Evolutionary conservation across 306 rosid species (phyloP).

Genomic region (Rubus idaeus): DNA sequence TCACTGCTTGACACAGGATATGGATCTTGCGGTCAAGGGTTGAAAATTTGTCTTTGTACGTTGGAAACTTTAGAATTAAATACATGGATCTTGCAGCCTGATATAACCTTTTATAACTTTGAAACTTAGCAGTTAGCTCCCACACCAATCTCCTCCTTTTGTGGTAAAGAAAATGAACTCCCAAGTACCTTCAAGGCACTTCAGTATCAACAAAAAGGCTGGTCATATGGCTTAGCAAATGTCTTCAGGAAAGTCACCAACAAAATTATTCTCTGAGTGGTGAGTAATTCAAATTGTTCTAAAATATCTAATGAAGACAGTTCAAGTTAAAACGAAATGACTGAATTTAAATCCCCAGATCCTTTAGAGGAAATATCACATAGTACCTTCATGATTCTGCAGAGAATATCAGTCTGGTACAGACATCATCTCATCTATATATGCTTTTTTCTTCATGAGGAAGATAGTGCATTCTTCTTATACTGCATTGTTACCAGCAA

Average conservation of each 20-base stretch:
- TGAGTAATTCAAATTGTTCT: constrained; percentile 25
- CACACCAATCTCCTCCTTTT: constrained; percentile 13
- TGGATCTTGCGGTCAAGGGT: too few species aligned
- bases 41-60: too few species aligned
- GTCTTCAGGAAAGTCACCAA: constrained; percentile 49
- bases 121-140: constrained; percentile 16
- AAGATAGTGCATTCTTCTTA: constrained; percentile 58
- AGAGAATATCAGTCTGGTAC: constrained; percentile 53
- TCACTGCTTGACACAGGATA: too few species aligned
- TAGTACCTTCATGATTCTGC: constrained; percentile 29
- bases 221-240: constrained; percentile 67
- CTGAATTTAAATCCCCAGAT: background rate
- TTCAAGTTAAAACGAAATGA: background rate
- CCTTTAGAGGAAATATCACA: background rate
- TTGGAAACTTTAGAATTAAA: too few species aligned
- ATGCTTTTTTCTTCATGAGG: constrained; percentile 57
- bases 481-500: constrained; percentile 61
- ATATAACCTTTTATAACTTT: background rate
- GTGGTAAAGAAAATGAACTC: constrained; percentile 23
- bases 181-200: constrained; percentile 42
- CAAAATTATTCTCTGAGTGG: constrained; percentile 41
- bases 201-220: constrained; percentile 56
- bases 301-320: constrained; percentile 11
- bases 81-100: background rate
- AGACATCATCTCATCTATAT: constrained; percentile 48